Evolutionary conservation across 352 stramenopile genomes (phyloP).

Genomic region (Pythium apleroticum): DNA sequence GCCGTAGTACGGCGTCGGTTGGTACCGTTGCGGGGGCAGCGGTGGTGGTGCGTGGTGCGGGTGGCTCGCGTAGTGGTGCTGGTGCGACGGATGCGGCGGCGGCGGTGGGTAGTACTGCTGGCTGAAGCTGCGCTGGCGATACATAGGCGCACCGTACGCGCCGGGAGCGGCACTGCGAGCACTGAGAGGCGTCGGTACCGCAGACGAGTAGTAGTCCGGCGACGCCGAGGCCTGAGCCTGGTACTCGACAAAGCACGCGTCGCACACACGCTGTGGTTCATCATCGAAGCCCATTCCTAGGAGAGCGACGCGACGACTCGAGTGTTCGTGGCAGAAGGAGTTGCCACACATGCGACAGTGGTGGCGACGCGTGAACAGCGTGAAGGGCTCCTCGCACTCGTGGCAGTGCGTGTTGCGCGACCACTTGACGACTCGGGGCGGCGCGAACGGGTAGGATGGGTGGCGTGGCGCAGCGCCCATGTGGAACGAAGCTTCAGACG

Average conservation of each 20-base stretch:
- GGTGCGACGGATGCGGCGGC: slow-evolving; percentile 13
- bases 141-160: slow-evolving; percentile 17
- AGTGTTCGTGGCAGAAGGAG: slow-evolving; percentile 87
- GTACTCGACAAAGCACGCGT: slow-evolving; percentile 83
- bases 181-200: slow-evolving; percentile 20
- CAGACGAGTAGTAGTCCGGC: slow-evolving; percentile 27
- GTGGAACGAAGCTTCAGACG: slow-evolving; percentile 26
- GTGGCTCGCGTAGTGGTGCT: slow-evolving; percentile 11
- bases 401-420: slow-evolving; percentile 79
- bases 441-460: slow-evolving; percentile 30
- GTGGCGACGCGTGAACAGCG: slow-evolving; percentile 79
- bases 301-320: slow-evolving; percentile 68
- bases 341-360: slow-evolving; percentile 88
- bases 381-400: slow-evolving; percentile 83
- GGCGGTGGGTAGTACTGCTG: slow-evolving; percentile 28
- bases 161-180: slow-evolving; percentile 17
- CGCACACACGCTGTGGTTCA: slow-evolving; percentile 82
- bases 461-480: slow-evolving; percentile 20
- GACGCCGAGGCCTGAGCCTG: slow-evolving; percentile 35
- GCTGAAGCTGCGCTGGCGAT: slow-evolving; percentile 29
- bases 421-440: slow-evolving; percentile 68
- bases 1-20: slow-evolving; percentile 21
- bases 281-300: slow-evolving; percentile 81
- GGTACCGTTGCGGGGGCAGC: slow-evolving; percentile 15
- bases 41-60: slow-evolving; percentile 13